These are phyloP conservation scores for Takashimella koratensis DNA, from an alignment of 1,284 basidiomycete species.

Conservation along the genomic window DNA sequence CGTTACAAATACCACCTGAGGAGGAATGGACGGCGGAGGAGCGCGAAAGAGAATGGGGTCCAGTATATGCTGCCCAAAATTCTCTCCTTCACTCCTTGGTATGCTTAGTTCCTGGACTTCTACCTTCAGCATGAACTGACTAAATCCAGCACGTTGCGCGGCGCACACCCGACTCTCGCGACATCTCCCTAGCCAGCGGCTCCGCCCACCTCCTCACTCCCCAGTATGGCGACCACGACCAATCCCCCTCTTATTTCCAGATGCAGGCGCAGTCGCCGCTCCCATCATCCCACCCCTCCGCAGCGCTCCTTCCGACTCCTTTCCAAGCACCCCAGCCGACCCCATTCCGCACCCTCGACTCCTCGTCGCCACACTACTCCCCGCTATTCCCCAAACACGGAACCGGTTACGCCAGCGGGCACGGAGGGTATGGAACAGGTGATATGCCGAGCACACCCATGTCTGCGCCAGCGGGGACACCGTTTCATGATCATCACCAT, in stretches of 20 bases:
- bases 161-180: not conserved
- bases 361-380: not conserved
- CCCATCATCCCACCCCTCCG: not conserved
- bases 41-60: slow-evolving; percentile 18
- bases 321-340: not conserved
- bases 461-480: not conserved
- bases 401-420: not conserved
- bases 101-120: not conserved
- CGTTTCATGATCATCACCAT: not conserved
- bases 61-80: slow-evolving; percentile 17
- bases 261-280: not conserved
- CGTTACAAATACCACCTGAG: not conserved
- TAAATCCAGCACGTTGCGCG: not conserved
- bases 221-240: not conserved
- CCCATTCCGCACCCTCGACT: not conserved
- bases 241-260: not conserved
- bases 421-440: not conserved
- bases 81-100: slow-evolving; percentile 16
- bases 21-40: slow-evolving; percentile 17
- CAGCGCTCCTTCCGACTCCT: not conserved
- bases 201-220: not conserved
- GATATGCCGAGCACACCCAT: not conserved
- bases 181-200: not conserved
- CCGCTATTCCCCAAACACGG: not conserved
- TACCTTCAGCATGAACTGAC: not conserved